Evolutionary conservation across 2,329 filamentous ascomycete species (phyloP).

Genomic region (Penicillium capsulatum): DNA sequence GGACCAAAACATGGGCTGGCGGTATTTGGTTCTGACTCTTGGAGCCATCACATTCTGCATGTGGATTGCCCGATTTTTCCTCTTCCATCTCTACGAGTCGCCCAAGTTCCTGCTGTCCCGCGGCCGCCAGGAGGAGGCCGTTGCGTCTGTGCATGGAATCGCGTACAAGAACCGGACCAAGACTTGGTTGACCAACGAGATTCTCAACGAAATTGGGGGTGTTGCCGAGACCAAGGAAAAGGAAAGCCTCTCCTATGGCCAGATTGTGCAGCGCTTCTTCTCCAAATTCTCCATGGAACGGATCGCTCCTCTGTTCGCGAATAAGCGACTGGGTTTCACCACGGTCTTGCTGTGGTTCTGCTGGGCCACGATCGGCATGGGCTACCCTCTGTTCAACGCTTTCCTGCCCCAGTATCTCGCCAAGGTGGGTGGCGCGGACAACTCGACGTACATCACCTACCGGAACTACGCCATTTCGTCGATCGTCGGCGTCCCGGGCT

Average conservation of each 20-base stretch:
- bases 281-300: slow-evolving; percentile 63
- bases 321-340: slow-evolving; percentile 45
- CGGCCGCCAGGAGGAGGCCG: slow-evolving; percentile 71
- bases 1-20: slow-evolving; percentile 66
- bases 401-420: slow-evolving; percentile 82
- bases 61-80: slow-evolving; percentile 72
- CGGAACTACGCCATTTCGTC: slow-evolving; percentile 80
- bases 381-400: slow-evolving; percentile 82
- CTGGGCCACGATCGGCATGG: slow-evolving; percentile 81
- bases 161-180: slow-evolving; percentile 64
- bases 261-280: slow-evolving; percentile 58
- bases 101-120: slow-evolving; percentile 75
- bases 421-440: slow-evolving; percentile 55
- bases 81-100: slow-evolving; percentile 79
- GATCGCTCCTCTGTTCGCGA: slow-evolving; percentile 59
- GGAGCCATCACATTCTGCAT: slow-evolving; percentile 70
- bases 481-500: slow-evolving; percentile 70
- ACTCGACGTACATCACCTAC: slow-evolving; percentile 52
- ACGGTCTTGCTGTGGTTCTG: slow-evolving; percentile 66
- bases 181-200: slow-evolving; percentile 72
- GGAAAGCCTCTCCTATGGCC: slow-evolving; percentile 37
- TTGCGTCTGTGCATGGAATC: slow-evolving; percentile 73
- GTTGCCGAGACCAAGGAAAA: slow-evolving; percentile 40
- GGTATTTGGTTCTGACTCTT: slow-evolving; percentile 66
- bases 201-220: slow-evolving; percentile 52